Percentiles rank a stretch among this genome's conserved stretches.
phyloP scores from a whole-genome alignment of 176 grass and related monocot genomes.

The Bothriochloa decipiens region DNA sequence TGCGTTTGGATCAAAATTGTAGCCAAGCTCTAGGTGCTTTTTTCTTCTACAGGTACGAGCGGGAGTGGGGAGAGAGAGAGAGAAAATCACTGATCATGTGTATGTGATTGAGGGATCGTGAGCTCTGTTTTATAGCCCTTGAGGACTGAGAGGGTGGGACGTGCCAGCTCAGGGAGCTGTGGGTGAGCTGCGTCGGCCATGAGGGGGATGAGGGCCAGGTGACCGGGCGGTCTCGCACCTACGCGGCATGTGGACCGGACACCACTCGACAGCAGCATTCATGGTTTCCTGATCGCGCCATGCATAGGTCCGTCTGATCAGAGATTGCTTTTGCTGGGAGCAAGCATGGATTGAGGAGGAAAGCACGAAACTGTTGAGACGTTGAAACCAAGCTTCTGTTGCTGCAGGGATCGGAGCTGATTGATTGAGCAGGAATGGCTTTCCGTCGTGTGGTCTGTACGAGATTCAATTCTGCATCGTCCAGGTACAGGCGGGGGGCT shows the following conservation, averaged over 20 bases:
- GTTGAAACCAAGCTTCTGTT: neutral
- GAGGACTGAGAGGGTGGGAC: neutral
- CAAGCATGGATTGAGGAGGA: conserved; percentile 1
- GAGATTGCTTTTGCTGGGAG: conserved; percentile 25
- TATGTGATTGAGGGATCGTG: neutral
- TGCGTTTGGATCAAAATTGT: neutral
- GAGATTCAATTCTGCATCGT: neutral
- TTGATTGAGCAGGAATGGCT: neutral
- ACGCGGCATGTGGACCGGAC: conserved; percentile 31
- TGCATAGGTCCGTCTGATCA: neutral
- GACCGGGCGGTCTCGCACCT: conserved; percentile 37
- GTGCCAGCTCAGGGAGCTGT: conserved; percentile 33
- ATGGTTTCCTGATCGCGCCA: neutral
- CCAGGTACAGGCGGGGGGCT: neutral
- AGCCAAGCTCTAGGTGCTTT: neutral
- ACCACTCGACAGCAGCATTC: conserved; percentile 7
- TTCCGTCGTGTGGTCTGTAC: neutral
- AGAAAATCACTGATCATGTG: neutral
- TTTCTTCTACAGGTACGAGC: neutral
- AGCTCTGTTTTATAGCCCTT: conserved; percentile 34
- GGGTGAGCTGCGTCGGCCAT: conserved; percentile 10
- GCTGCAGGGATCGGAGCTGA: neutral
- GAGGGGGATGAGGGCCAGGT: conserved; percentile 24
- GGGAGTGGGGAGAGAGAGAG: too few species aligned
- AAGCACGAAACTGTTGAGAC: neutral